Evolutionary conservation across 805 yeast species (phyloP).

Genomic region (Candida silvatica): DNA sequence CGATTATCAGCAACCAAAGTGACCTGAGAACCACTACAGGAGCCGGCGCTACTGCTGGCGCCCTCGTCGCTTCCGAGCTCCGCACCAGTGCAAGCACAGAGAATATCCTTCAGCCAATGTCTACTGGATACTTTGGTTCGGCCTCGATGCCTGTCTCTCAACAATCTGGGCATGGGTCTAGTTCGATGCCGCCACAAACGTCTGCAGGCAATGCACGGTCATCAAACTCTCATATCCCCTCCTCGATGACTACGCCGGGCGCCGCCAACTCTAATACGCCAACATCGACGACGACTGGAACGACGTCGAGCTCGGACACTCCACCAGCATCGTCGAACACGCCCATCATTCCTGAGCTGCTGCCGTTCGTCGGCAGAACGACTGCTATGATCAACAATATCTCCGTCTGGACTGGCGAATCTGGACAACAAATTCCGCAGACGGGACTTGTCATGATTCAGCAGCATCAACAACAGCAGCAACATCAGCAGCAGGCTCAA

Average conservation of each 20-base stretch:
- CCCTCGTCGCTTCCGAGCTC: not conserved
- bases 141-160: too few relatives aligned
- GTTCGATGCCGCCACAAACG: not conserved
- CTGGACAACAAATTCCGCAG: conserved; percentile 32
- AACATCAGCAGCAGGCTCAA: not conserved
- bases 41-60: not conserved
- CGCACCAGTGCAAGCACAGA: not conserved
- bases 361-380: conserved; percentile 37
- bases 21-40: too few relatives aligned
- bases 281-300: conserved; percentile 3
- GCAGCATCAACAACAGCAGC: too few relatives aligned
- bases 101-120: not conserved
- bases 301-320: conserved; percentile 7
- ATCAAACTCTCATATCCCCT: too few relatives aligned
- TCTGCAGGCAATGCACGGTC: too few relatives aligned
- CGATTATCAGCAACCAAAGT: too few relatives aligned
- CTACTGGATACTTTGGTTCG: too few relatives aligned
- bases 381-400: conserved; percentile 54
- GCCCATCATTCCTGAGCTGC: conserved; percentile 18
- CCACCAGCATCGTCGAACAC: conserved; percentile 1
- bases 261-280: not conserved
- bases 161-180: too few relatives aligned
- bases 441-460: conserved; percentile 24
- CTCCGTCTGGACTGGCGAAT: conserved; percentile 50
- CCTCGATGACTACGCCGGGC: not conserved